Conservation (phyloP, 1,139 yeast genomes). For the Scheffersomyces cryptocercus region DNA sequence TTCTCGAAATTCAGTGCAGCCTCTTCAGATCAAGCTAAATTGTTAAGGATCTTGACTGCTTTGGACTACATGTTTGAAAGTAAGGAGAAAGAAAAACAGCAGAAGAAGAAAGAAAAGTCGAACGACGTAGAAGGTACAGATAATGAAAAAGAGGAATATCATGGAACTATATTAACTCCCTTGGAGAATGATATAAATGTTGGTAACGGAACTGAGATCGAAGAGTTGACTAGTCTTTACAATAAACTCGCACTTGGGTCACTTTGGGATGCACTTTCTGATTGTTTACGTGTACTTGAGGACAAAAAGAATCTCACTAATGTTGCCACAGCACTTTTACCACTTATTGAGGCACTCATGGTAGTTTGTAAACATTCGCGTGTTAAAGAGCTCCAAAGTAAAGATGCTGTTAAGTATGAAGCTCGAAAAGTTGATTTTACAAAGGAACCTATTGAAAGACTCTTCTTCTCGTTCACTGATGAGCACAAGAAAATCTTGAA, state of each 20-base stretch:
- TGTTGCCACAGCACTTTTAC: constrained; percentile 80
- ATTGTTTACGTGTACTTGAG: constrained; percentile 64
- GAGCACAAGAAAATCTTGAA: constrained; percentile 87
- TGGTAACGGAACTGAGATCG: constrained; percentile 30
- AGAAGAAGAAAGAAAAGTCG: constrained; percentile 1
- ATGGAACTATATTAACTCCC: constrained; percentile 24
- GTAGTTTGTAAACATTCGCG: constrained; percentile 91
- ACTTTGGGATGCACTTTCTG: constrained; percentile 86
- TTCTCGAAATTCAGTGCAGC: constrained; percentile 75
- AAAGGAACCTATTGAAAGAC: constrained; percentile 72
- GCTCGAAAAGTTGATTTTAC: constrained; percentile 64
- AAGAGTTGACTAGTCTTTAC: constrained; percentile 61
- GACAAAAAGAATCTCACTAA: constrained; percentile 49
- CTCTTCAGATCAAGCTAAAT: constrained; percentile 84
- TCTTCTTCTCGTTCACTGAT: constrained; percentile 87
- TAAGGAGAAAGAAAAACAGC: constrained; percentile 21
- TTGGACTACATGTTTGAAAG: constrained; percentile 77
- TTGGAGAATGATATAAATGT: constrained; percentile 13
- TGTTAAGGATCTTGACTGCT: constrained; percentile 83
- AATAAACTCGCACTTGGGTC: constrained; percentile 70
- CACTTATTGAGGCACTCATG: constrained; percentile 90
- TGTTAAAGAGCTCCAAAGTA: constrained; percentile 62
- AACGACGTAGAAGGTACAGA: no score
- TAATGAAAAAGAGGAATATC: constrained; percentile 4
- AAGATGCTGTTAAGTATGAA: constrained; percentile 61